Evolutionary conservation across 2,329 filamentous ascomycete species (phyloP), one percentile per base, ranked within the genome.

Genomic region (Diaporthe ilicicola): DNA sequence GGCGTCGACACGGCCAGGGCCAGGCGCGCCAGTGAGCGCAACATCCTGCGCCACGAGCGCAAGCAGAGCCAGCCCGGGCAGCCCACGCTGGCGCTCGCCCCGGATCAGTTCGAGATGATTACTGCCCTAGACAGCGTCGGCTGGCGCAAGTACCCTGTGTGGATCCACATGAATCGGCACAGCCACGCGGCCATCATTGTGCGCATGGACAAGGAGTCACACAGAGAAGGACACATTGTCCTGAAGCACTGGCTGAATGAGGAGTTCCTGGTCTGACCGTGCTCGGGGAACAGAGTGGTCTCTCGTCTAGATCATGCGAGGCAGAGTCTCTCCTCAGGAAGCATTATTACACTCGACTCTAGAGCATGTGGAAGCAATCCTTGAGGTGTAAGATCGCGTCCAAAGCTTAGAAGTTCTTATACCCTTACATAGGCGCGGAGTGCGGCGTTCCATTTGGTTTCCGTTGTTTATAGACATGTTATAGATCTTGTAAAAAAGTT

Each of bases 121-220:
- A 87, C 92, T 37, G 89, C 90, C 12, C 84, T 98, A 61, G 90
- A 98, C 76, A 79, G 80, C n/a, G 78, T 91, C 2, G 85, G 86
- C 5, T 92, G 89, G 87, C 84, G 86, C 59, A 92, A 91, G 79
- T 91, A 89, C 74, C 89, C 87, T 0, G 89, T 95, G 4, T 91
- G 92, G 82, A 95, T 96, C 48, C 92, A 92, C 74, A 92, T 94
- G 7, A 87, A 90, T 68, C 83, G 86, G n/a, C 94, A 97, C 78
- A 93, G 89, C 72, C 95, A 98, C 80, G 95, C 95, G 0, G 95
- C 95, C 3, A 97, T 98, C 59, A 93, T 98, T 74, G 91, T 97
- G 44, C 88, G 95, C 46, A 89, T 85, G 70, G 89, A 92, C 48
- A 91, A 89, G 78, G 83, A 87, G 65, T 83, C 81, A 0, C 97